Conservation (phyloP, 768 basidiomycete species). For the Lepiota brunneoincarnata region DNA sequence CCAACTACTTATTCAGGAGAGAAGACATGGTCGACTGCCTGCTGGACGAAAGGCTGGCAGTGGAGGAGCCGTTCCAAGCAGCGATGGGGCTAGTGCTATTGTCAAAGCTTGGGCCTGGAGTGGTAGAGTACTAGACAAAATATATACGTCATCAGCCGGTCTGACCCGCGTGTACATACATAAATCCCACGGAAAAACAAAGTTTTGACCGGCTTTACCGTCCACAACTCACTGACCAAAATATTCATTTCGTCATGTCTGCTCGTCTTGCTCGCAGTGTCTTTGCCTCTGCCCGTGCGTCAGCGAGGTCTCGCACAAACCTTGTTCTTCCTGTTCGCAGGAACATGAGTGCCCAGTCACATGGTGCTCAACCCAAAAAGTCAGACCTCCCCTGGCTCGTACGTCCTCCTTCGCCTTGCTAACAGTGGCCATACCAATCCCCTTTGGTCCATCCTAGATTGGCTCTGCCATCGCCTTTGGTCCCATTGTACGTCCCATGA, state of each 20-base stretch:
- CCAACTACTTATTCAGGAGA: constrained; percentile 15
- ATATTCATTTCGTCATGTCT: constrained; percentile 28
- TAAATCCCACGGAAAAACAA: constrained; percentile 21
- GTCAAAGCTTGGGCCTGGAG: constrained; percentile 33
- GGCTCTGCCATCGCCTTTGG: constrained; percentile 38
- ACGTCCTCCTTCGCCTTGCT: constrained; percentile 18
- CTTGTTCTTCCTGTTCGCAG: constrained; percentile 24
- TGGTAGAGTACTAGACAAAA: constrained; percentile 21
- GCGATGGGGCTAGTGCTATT: constrained; percentile 45
- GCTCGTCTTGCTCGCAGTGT: constrained; percentile 34
- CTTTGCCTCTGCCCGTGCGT: constrained; percentile 30
- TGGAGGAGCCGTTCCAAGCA: constrained; percentile 41
- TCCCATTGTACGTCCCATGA: constrained; percentile 32
- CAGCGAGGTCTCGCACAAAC: constrained; percentile 24
- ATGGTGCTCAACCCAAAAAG: constrained; percentile 29
- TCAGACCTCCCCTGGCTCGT: constrained; percentile 46
- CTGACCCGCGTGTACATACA: constrained; percentile 36
- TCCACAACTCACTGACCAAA: constrained; percentile 10
- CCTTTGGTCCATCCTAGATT: constrained; percentile 25
- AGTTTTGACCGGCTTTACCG: constrained; percentile 6
- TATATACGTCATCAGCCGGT: constrained; percentile 26
- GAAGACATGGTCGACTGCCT: constrained; percentile 27
- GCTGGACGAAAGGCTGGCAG: constrained; percentile 30
- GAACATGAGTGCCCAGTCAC: constrained; percentile 34
- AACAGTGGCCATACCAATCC: constrained; percentile 10